Conservation (phyloP, 2,329 filamentous ascomycete genomes). For the Teratosphaeria zuluensis region DNA sequence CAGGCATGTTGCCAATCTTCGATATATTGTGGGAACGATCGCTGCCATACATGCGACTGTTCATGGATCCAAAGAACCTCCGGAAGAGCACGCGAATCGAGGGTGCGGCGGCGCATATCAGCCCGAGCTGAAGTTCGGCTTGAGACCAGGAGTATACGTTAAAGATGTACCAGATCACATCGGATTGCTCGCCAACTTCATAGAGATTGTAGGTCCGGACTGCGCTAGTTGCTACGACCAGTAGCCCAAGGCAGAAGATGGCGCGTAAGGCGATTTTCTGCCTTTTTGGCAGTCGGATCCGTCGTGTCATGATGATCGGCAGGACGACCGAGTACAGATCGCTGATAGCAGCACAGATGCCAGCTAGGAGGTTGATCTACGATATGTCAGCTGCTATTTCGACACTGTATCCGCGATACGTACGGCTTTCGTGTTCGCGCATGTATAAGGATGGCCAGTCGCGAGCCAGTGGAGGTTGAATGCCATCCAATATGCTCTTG, state of each 20-base stretch:
- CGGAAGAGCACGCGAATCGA: conserved; percentile 36
- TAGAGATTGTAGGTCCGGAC: conserved; percentile 30
- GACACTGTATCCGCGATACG: not conserved
- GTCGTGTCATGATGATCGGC: conserved; percentile 36
- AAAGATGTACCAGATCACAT: conserved; percentile 32
- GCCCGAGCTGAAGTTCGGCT: conserved; percentile 31
- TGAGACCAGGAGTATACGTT: conserved; percentile 33
- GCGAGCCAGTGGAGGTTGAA: conserved; percentile 1
- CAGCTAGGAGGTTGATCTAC: conserved; percentile 29
- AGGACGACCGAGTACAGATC: conserved; percentile 33
- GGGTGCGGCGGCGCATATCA: conserved; percentile 34
- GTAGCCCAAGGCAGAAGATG: conserved; percentile 34
- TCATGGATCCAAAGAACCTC: conserved; percentile 25
- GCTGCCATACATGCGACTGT: conserved; percentile 4
- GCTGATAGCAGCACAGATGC: conserved; percentile 29
- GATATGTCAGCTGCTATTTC: conserved; percentile 21
- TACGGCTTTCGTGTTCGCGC: conserved; percentile 11
- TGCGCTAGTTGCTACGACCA: conserved; percentile 29
- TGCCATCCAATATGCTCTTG: conserved; percentile 32
- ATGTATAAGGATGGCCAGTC: conserved; percentile 20
- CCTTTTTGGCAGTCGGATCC: conserved; percentile 32
- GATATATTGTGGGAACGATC: not conserved
- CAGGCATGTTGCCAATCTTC: not conserved
- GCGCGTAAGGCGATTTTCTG: conserved; percentile 38
- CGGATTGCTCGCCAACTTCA: conserved; percentile 24